Evolutionary conservation across 495 filamentous ascomycete genomes (phyloP), one percentile per base, ranked within the genome.

Genomic region (Bombardia bombarda): DNA sequence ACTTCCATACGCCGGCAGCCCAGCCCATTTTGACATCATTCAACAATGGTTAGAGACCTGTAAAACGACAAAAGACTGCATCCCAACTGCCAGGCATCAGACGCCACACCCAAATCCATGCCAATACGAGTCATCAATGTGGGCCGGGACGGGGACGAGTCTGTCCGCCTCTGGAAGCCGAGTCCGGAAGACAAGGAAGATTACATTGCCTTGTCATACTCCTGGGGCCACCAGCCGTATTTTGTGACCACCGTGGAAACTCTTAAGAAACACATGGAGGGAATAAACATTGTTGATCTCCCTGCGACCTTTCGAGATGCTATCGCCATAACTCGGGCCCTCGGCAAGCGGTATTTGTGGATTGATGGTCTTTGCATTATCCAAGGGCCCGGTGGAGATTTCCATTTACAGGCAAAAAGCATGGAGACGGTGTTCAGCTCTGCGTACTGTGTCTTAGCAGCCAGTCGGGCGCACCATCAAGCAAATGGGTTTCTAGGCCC

Each of bases 301-400:
- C 53, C 53, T 2, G 28, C 37, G 16, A 57, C 54, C 0, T 53
- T 58, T 19, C 45, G 17, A 19, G 46, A 58, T 43, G 55, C 53
- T 4, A 38, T 58, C 17, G 3, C 2, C 4, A 12, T 43, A 1
- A 57, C 53, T 20, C 42, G 53, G 17, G 22, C 17, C 9, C 33
- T 59, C 9, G 24, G 30, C 1, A 44, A 55, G 1, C 35, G 32
- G 19, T 65, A 50, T 31, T 23, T 56, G 1, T 63, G 62, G 63
- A 62, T 68, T 22, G 63, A 66, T 43, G 58, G 54, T 2, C 28
- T 67, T 5, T 66, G 63, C 40, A 69, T 67, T 22, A 58, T 66
- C 12, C 62, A 69, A 38, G 51, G 53, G 3, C 47, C 55, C 10
- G n/a, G 14, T 5, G 44, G 45, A 1, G 66, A 69, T 46, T 70